Evolutionary conservation across 768 basidiomycete genomes (phyloP).

Genomic region (Lepiota brunneoincarnata): DNA sequence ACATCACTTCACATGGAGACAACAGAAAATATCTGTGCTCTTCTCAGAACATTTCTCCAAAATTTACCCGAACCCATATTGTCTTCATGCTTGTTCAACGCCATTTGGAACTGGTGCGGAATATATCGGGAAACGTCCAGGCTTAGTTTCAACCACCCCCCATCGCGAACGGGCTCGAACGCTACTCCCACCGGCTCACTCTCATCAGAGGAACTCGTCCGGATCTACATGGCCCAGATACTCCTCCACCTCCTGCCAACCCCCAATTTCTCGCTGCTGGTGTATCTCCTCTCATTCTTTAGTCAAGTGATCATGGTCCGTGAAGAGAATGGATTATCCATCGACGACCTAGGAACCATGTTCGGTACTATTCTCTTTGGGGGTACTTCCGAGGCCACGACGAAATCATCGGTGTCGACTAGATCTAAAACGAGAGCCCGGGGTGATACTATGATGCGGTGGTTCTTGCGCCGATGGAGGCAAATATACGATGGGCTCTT

Average conservation of each 20-base stretch:
- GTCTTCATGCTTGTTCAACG: constrained; percentile 29
- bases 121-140: constrained; percentile 15
- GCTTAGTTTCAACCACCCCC: constrained; percentile 2
- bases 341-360: constrained; percentile 29
- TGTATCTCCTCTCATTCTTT: constrained; percentile 46
- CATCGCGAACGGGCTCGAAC: constrained; percentile 7
- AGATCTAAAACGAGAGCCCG: neutral
- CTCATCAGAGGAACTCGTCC: constrained; percentile 15
- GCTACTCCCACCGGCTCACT: too few relatives aligned
- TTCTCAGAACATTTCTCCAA: constrained; percentile 38
- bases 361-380: constrained; percentile 35
- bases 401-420: neutral
- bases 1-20: constrained; percentile 33
- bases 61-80: constrained; percentile 39
- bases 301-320: constrained; percentile 34
- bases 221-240: constrained; percentile 13
- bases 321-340: constrained; percentile 31
- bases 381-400: constrained; percentile 10
- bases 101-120: constrained; percentile 34
- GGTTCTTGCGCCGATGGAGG: constrained; percentile 10
- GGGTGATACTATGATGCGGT: constrained; percentile 7
- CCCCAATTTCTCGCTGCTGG: constrained; percentile 37
- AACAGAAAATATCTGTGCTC: constrained; percentile 37
- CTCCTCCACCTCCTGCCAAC: constrained; percentile 37
- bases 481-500: constrained; percentile 5